A percentile compares a stretch with the other conserved stretches of the same genome.
phyloP scores from a whole-genome alignment of 2,329 filamentous ascomycete species.

The Ceratocystis diversiconidia region DNA sequence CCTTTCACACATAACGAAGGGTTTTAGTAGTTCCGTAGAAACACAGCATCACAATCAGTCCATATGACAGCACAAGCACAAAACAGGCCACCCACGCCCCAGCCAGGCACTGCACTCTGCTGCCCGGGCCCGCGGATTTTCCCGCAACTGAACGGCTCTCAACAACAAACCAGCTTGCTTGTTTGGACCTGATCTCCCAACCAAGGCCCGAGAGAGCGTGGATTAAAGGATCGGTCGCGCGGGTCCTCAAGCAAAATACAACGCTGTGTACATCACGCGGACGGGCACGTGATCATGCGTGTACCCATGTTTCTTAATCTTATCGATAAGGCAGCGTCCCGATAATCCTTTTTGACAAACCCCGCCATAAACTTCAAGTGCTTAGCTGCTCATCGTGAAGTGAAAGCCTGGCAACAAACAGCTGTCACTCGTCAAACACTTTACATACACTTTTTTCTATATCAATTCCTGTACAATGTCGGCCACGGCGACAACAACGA shows the following conservation, averaged over 20 bases:
- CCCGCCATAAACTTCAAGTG: slow-evolving; percentile 1
- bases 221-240: slow-evolving; percentile 17
- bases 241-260: slow-evolving; percentile 1
- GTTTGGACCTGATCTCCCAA: background rate
- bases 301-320: background rate
- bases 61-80: background rate
- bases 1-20: no score
- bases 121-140: slow-evolving; percentile 6
- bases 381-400: no score
- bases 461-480: slow-evolving; percentile 24
- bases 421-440: background rate
- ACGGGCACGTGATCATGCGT: background rate
- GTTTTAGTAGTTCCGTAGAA: no score
- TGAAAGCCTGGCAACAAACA: no score
- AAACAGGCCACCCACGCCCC: background rate
- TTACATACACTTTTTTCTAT: background rate
- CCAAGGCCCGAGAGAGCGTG: slow-evolving; percentile 10
- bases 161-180: background rate
- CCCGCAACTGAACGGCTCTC: background rate
- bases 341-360: slow-evolving; percentile 1
- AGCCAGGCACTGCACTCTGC: background rate
- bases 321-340: slow-evolving; percentile 7
- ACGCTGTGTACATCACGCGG: background rate
- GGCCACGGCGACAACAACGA: slow-evolving; percentile 44
- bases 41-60: no score